These are phyloP conservation scores for Penicillium verrucosum DNA, from an alignment of 2,329 filamentous ascomycete species.

Conservation along the genomic window DNA sequence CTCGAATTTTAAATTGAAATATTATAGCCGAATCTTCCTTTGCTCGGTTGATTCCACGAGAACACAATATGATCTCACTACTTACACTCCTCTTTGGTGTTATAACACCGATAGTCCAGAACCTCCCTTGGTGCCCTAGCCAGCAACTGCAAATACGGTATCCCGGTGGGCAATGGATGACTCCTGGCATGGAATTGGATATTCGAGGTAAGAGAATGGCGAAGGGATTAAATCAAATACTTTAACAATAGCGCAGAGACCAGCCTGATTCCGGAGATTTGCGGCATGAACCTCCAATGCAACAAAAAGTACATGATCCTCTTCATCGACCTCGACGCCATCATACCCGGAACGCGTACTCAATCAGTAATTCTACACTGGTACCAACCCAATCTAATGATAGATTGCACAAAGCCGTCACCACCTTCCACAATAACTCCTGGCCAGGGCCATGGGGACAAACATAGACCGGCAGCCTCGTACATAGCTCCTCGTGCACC, in stretches of 20 bases:
- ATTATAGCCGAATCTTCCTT: too few species aligned
- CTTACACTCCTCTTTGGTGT: background rate
- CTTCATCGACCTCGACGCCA: conserved; percentile 27
- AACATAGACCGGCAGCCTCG: background rate
- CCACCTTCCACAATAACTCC: background rate
- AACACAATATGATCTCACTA: background rate
- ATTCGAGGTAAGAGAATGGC: conserved; percentile 1
- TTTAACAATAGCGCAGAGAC: conserved; percentile 9
- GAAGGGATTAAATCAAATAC: background rate
- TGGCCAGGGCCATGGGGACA: background rate
- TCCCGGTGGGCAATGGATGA: conserved; percentile 16
- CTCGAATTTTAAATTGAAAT: background rate
- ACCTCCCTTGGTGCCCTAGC: background rate
- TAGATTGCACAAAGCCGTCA: conserved; percentile 3
- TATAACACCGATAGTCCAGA: background rate
- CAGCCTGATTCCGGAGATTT: conserved; percentile 16
- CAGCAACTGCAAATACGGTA: conserved; percentile 20
- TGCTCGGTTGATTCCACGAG: background rate
- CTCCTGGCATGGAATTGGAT: conserved; percentile 17
- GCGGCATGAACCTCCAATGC: conserved; percentile 8
- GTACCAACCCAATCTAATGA: conserved; percentile 24
- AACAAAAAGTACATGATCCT: conserved; percentile 20
- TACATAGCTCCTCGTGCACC: conserved; percentile 35
- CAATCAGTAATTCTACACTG: conserved; percentile 27
- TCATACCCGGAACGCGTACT: conserved; percentile 10